Evolutionary conservation across 164 flowering plant species (phyloP).

Genomic region (Chloranthus sessilifolius): DNA sequence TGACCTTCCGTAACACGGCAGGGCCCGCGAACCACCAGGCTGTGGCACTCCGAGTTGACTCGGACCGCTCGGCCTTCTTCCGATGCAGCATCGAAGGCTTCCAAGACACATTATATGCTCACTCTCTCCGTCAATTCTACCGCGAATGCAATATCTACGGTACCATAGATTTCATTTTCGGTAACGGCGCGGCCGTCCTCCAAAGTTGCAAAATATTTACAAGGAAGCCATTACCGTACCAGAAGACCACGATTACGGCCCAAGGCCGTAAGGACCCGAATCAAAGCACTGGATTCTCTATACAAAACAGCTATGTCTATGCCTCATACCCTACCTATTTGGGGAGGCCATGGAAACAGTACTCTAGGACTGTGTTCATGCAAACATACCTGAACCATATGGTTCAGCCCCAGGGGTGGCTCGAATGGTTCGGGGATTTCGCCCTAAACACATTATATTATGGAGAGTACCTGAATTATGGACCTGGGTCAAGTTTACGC

Average conservation of each 20-base stretch:
- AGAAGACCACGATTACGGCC: constrained; percentile 84
- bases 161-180: constrained; percentile 89
- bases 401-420: constrained; percentile 91
- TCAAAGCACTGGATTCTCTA: constrained; percentile 78
- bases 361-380: constrained; percentile 75
- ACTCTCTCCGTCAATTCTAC: constrained; percentile 87
- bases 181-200: constrained; percentile 84
- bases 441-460: constrained; percentile 65
- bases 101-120: constrained; percentile 90
- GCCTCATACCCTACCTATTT: constrained; percentile 72
- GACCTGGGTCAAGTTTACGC: constrained; percentile 58
- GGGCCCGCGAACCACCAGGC: constrained; percentile 72
- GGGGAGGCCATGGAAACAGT: constrained; percentile 92
- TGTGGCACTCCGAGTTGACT: constrained; percentile 83
- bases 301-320: constrained; percentile 56
- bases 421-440: constrained; percentile 78
- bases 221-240: constrained; percentile 59
- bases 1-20: constrained; percentile 83
- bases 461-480: constrained; percentile 82
- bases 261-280: constrained; percentile 77
- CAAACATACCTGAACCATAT: constrained; percentile 62
- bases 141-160: constrained; percentile 79
- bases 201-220: constrained; percentile 80
- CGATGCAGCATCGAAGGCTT: constrained; percentile 84
- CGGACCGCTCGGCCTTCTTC: constrained; percentile 80